Base-by-base conservation (phyloP, 352 stramenopile genomes). In the Pythium brassicae region DNA sequence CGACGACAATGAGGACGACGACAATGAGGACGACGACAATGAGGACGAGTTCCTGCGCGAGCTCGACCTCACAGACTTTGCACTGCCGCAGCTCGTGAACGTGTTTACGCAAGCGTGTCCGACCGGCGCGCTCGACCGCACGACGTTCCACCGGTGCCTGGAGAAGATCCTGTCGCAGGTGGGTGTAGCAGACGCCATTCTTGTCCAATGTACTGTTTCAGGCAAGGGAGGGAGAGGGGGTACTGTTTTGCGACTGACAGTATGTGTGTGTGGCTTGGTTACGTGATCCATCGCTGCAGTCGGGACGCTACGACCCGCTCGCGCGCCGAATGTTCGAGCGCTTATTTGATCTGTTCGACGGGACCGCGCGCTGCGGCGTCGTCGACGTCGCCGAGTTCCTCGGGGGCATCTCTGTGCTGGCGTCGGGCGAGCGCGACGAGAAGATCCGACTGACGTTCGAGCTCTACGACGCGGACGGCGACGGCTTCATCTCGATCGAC, bases 391-490 rank as follows among this genome's bases (percentile, higher is more conserved):
- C 73, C 0, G 83, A 90, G 49, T 94, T 96, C 45, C 63, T 95
- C 1, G 82, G 79, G 11, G 87, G 86, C 17, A 63, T 96, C 6
- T 92, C 83, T 7, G 80, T 95, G 34, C 90, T 96, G 47, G 80
- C 78, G 4, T 82, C 69, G 23, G 87, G 87, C 23, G 81, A 92
- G 22, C 78, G 79, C 15, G 82, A 94, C 37, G 82, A 96, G 54
- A 94, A 94, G 61, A 89, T 95, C 49, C 74, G 69, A 4, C 65
- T 84, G 19, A 91, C 76, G 22, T 96, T 96, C 61, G 81, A 94
- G 46, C 71, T 97, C 11, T 96, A 91, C 61, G 88, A 97, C 29
- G 64, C 66, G 48, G 86, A 96, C 62, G 73, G 71, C 35, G 86
- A 96, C 61, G 87, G 84, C 8, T 89, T 80, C 67, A 93, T 96